A percentile compares a stretch with the other conserved stretches of the same genome.
phyloP scores from a whole-genome alignment of 257 asterid species.

The Rauvolfia tetraphylla region DNA sequence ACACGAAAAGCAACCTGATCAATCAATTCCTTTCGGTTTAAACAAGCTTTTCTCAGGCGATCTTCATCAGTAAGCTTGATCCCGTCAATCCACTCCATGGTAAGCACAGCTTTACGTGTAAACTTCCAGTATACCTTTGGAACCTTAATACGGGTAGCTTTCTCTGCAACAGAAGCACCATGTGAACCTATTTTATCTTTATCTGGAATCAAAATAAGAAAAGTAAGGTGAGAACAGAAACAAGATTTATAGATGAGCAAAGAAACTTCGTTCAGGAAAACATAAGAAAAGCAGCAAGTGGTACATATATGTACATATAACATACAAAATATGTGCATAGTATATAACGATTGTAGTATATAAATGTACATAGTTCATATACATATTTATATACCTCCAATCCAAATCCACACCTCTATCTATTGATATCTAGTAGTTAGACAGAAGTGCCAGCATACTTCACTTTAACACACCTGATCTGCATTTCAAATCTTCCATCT shows the following conservation, averaged over 20 bases:
- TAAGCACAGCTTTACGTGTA: slow-evolving; percentile 84
- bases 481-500: no score
- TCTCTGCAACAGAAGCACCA: slow-evolving; percentile 25
- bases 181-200: slow-evolving; percentile 32
- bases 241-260: no score
- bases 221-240: not conserved
- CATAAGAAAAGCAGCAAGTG: not conserved
- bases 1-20: slow-evolving; percentile 58
- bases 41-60: slow-evolving; percentile 65
- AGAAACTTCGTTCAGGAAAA: not conserved
- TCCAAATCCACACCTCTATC: no score
- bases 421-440: no score
- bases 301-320: not conserved
- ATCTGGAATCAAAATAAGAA: slow-evolving; percentile 33
- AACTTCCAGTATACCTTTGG: slow-evolving; percentile 92
- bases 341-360: no score
- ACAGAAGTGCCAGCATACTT: no score
- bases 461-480: no score
- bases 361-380: no score
- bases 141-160: slow-evolving; percentile 57
- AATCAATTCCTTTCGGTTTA: slow-evolving; percentile 72
- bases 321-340: no score
- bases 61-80: slow-evolving; percentile 76
- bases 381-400: no score
- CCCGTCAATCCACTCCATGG: slow-evolving; percentile 99